phyloP scores from a whole-genome alignment of 2,329 filamentous ascomycete species.

The Lachnellula arida region DNA sequence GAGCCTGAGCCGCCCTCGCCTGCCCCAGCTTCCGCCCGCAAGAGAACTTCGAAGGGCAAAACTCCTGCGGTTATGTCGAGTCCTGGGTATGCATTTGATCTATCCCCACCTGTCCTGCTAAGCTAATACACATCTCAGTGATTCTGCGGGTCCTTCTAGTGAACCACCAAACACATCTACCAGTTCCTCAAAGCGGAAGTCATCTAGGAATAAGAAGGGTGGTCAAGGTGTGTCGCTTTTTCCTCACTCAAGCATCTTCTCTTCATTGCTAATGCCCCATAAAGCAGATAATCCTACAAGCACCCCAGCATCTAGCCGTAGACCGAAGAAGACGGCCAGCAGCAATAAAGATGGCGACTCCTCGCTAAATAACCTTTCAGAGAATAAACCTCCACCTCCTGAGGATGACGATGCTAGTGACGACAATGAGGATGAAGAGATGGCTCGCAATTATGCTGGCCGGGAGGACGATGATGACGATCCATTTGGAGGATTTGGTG shows the following conservation, averaged over 20 bases:
- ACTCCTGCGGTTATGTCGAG: conserved; percentile 65
- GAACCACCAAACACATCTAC: conserved; percentile 49
- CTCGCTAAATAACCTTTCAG: conserved; percentile 47
- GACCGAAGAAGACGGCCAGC: conserved; percentile 48
- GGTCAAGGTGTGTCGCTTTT: conserved; percentile 41
- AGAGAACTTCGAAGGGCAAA: conserved; percentile 53
- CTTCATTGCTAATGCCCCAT: conserved; percentile 12
- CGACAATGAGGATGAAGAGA: conserved; percentile 61
- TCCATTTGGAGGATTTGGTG: conserved; percentile 63
- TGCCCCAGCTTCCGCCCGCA: conserved; percentile 40
- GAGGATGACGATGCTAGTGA: conserved; percentile 45
- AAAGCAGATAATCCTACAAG: conserved; percentile 32
- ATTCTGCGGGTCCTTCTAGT: conserved; percentile 60
- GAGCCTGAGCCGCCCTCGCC: conserved; percentile 39
- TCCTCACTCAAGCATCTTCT: background rate
- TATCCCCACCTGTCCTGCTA: conserved; percentile 6
- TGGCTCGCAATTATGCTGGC: conserved; percentile 44
- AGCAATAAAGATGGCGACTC: conserved; percentile 66
- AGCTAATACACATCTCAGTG: conserved; percentile 41
- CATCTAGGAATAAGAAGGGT: conserved; percentile 65
- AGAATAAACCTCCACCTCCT: conserved; percentile 22
- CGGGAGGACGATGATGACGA: conserved; percentile 55
- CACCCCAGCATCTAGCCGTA: conserved; percentile 27
- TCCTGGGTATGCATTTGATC: conserved; percentile 52
- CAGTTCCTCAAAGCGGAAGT: conserved; percentile 66